Evolutionary conservation across 306 rosid species (phyloP), one percentile per base, ranked within the genome.

Genomic region (Casuarina glauca): DNA sequence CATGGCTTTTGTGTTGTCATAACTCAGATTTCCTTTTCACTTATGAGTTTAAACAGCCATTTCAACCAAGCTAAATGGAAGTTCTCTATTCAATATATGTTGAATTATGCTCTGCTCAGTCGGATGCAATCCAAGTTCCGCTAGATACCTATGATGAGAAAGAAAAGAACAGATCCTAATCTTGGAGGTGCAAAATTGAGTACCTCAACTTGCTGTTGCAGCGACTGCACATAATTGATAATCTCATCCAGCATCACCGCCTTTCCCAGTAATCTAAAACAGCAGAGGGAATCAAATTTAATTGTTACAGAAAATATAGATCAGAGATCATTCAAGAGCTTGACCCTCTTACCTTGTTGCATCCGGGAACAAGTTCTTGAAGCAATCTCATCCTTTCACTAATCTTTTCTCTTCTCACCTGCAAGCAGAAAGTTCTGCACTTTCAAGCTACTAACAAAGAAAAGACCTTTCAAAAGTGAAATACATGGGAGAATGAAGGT

Each of bases 161-260:
- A 44, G 64, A 13, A 74, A 54, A 36, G 52, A 60, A 70, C 9
- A 20, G 69, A 12, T 62, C 35, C 32, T 64, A 55, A 69, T 79
- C 17, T 43, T 11, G 71, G 52, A 36, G 42, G 32, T 17, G 62
- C 43, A 70, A 44, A 77, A 74, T 15, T 61, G 78, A 89, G 48
- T 90, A 96, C 99, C 99, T 96, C 99, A 85, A 96, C 99, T 81
- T 96, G 99, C 77, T 96, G 98, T 77, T 96, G 99, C 84, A 96
- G 90, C 19, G 99, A 96, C 75, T 93, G 99, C 74, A 96, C 99
- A 49, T 96, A 96, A 84, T 96, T 96, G 75, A 96, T 96, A 76
- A 96, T 96, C 84, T 96, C 99, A 85, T 96, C 99, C 62, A 96
- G 98, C 99, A 96, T 96, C 39, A 96, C 99, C 10, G 98, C 98